A percentile compares a stretch with the other conserved stretches of the same genome.
phyloP scores from a whole-genome alignment of 768 basidiomycete species.

The Suillus cothurnatus region DNA sequence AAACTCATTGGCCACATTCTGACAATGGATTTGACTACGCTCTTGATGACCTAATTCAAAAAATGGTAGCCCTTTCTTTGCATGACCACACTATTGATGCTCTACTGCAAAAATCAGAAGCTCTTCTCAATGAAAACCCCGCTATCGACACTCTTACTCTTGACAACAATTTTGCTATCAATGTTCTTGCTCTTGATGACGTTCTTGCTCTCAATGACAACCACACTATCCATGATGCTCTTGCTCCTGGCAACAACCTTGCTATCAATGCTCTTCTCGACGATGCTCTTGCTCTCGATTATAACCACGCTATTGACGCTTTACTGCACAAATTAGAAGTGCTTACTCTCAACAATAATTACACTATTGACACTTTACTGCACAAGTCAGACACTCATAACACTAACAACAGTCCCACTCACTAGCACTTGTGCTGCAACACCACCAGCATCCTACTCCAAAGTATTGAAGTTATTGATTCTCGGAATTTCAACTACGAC shows the following conservation, averaged over 20 bases:
- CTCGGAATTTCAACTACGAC: not conserved
- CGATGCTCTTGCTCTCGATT: not conserved
- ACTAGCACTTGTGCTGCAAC: not conserved
- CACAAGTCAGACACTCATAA: not conserved
- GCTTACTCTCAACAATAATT: not conserved
- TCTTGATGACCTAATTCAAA: not conserved
- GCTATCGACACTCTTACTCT: too few relatives aligned
- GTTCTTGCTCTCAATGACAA: too few relatives aligned
- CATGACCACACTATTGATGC: too few relatives aligned
- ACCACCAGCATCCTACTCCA: not conserved
- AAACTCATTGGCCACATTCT: not conserved
- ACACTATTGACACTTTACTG: not conserved
- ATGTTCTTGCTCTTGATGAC: too few relatives aligned
- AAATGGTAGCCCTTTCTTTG: not conserved
- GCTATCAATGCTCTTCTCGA: too few relatives aligned
- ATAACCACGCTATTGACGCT: not conserved
- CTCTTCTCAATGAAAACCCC: too few relatives aligned
- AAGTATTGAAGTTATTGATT: not conserved
- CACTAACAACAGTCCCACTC: not conserved
- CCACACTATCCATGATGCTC: too few relatives aligned
- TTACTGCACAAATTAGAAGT: not conserved
- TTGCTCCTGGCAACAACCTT: too few relatives aligned
- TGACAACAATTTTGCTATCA: too few relatives aligned
- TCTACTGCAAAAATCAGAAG: too few relatives aligned
- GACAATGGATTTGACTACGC: not conserved